Base-by-base conservation (phyloP, 202 grass and related monocot species). In the Alloteropsis angusta region DNA sequence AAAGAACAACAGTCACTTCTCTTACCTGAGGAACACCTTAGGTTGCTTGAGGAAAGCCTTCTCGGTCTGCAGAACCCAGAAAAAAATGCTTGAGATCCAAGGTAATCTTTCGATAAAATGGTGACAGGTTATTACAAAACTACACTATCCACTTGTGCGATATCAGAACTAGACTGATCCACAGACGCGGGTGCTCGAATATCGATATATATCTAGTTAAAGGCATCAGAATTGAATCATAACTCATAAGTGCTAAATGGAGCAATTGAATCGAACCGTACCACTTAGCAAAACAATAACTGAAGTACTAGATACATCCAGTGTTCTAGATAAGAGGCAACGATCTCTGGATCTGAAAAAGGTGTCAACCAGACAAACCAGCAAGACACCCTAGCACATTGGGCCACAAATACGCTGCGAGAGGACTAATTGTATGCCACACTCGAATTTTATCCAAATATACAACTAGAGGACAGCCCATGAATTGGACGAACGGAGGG, bases 21-120 rank as follows among this genome's bases (percentile, higher is more conserved):
- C 82, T 77, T 68, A 97, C 87, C 93, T 68, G 71, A 97, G 87
- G 74, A 97, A 93, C 58, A 97, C 93, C 74, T 93, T 97, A 46
- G 87, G 90, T 47, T 90, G 85, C 80, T 93, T 90, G 38, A 93
- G 73, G 37, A 93, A 97, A 46, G 83, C 87, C 77, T 62, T 96
- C 82, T 90, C 90, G 57, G 85, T 97, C 87, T 89, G 71, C 65
- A 88, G 47, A 58, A 69, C 44, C 3, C 18, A 76, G 26, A 88
- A 16, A 88, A 16, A 67, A 28, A 57, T 53, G n/a, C 44, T 49
- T 52, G 15, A 65, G 1, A 82, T 12, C 19, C 5, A 15, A 35
- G 38, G 10, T 28, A 0, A 55, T 46, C 5, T 26, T 37, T 11
- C 0, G 6, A 70, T 48, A 43, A 14, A 75, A 58, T 75, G 71